These are phyloP conservation scores for Zychaea mexicana DNA, from an alignment of 371 early-diverging fungal genomes.

Conservation along the genomic window DNA sequence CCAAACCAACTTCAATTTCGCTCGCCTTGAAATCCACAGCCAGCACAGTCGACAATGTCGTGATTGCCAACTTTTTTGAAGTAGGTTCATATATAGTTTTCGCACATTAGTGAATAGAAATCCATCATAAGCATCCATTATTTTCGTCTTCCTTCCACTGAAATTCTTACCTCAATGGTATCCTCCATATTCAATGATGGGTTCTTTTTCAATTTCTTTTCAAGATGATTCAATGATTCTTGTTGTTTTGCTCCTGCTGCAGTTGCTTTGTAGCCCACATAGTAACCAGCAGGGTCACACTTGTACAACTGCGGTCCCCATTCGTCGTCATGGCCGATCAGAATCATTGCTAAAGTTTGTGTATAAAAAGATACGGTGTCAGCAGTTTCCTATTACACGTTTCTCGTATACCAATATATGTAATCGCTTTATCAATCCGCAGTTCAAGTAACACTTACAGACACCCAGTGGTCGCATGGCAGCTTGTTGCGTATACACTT, in stretches of 20 bases:
- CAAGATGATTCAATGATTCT: conserved; percentile 94
- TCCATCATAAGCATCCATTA: neutral
- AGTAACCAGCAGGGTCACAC: conserved; percentile 98
- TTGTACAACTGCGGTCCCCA: conserved; percentile 96
- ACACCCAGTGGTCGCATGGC: conserved; percentile 98
- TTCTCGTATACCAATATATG: neutral
- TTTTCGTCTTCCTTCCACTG: neutral
- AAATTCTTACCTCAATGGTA: conserved; percentile 80
- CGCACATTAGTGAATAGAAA: too few relatives aligned
- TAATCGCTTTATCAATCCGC: neutral
- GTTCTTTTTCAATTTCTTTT: conserved; percentile 95
- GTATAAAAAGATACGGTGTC: neutral
- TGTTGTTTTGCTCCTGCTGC: conserved; percentile 98
- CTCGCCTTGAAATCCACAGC: conserved; percentile 93
- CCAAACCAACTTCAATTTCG: conserved; percentile 95
- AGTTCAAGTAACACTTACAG: too few relatives aligned
- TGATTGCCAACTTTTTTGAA: conserved; percentile 81
- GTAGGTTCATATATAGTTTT: neutral
- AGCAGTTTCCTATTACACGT: too few relatives aligned
- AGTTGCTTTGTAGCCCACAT: conserved; percentile 95
- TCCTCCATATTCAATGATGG: conserved; percentile 82
- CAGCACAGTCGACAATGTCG: conserved; percentile 89
- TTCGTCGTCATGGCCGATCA: conserved; percentile 96
- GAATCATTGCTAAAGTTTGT: conserved; percentile 82
- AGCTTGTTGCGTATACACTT: conserved; percentile 99